Evolutionary conservation across 2,329 filamentous ascomycete genomes (phyloP).

Genomic region (Ascochyta lentis): DNA sequence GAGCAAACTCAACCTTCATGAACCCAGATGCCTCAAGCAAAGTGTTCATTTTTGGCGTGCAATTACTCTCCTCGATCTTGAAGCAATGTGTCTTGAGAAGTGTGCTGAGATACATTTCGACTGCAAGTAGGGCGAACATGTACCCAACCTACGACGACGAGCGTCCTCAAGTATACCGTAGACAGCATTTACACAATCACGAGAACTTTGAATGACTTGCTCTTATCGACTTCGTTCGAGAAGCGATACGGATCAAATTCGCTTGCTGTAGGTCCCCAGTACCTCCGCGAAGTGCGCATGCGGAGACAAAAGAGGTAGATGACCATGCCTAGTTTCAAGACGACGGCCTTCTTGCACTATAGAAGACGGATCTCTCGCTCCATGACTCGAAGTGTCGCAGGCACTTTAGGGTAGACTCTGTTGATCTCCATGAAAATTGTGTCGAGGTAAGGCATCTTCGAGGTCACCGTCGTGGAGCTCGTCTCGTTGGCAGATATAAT

Average conservation of each 20-base stretch:
- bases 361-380: not conserved
- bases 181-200: slow-evolving; percentile 1
- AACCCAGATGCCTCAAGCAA: slow-evolving; percentile 8
- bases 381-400: slow-evolving; percentile 8
- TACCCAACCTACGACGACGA: slow-evolving; percentile 1
- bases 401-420: slow-evolving; percentile 7
- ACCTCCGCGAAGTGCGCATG: slow-evolving; percentile 5
- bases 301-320: slow-evolving; percentile 10
- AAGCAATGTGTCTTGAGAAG: slow-evolving; percentile 3
- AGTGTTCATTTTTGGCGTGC: not conserved
- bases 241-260: slow-evolving; percentile 3
- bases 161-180: not conserved
- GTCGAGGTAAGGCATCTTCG: slow-evolving; percentile 11
- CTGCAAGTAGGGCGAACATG: slow-evolving; percentile 3
- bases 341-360: slow-evolving; percentile 1
- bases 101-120: slow-evolving; percentile 6
- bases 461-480: not conserved
- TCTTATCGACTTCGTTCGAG: not conserved
- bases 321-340: slow-evolving; percentile 8
- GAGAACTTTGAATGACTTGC: slow-evolving; percentile 1
- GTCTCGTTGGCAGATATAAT: not conserved
- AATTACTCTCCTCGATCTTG: not conserved
- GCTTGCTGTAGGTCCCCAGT: not conserved
- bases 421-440: slow-evolving; percentile 11
- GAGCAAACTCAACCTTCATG: not conserved